Evolutionary conservation across 495 filamentous ascomycete species (phyloP), one percentile per base, ranked within the genome.

Genomic region (Symbiotaphrina buchneri): DNA sequence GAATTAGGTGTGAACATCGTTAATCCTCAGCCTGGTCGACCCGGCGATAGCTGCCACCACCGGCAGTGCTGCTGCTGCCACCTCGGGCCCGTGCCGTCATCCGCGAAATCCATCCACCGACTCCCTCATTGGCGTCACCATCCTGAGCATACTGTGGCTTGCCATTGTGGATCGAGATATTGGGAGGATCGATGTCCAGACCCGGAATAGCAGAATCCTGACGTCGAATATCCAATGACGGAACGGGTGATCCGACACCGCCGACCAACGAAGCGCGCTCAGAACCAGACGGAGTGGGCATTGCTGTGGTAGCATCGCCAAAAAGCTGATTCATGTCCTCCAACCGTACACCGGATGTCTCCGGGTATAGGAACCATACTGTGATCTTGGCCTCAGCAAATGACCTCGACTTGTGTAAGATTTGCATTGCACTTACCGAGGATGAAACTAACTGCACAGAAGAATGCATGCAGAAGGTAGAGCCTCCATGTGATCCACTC

Each of bases 311-410:
- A 20, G 81, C 75, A 51, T 94, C 84, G 27, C 84, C 84, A 43
- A 94, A 94, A 6, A 94, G 52, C 14, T 60, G 48, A 47, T 90
- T 74, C 87, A 97, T 97, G 41, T 97, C 90, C 53, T 97, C 87
- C 37, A 97, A 61, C 38, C 83, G 71, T 41, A 97, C 72, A 36
- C 85, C 85, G 42, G 81, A 81, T 0, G 87, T 97, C 53, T 97
- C 87, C 15, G 87, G 87, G 46, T 97, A 97, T 35, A 92, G 60
- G 49, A 94, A 94, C 48, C 81, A 97, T 15, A 97, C 87, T 93
- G 37, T 18, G n/a, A 10, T 26, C 24, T 26, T 13, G n/a, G n/a
- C 14, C 24, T 3, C 24, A 1, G n/a, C n/a, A 1, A 3, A 13
- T 10, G 24, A 26, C 24, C 1, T n/a, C 24, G 24, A 33, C 31